A percentile compares a stretch with the other conserved stretches of the same genome.
phyloP scores from a whole-genome alignment of 2,329 filamentous ascomycete species.

The Epichloe festucae region DNA sequence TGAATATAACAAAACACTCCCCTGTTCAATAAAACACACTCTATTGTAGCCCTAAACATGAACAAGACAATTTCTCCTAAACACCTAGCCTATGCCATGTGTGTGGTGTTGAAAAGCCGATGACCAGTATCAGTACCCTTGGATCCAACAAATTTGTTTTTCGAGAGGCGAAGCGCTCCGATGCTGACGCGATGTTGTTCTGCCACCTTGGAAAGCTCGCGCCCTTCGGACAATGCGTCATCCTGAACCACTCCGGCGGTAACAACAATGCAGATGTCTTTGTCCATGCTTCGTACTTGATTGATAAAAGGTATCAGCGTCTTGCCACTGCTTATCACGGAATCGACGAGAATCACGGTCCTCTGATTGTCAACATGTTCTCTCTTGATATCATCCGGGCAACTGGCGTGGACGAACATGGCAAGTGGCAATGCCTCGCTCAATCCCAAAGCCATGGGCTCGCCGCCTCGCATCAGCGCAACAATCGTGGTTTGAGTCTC shows the following conservation, averaged over 20 bases:
- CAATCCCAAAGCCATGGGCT: constrained; percentile 47
- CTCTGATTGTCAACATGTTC: constrained; percentile 25
- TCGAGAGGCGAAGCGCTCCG: constrained; percentile 40
- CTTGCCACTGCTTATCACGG: constrained; percentile 45
- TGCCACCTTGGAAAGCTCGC: constrained; percentile 10
- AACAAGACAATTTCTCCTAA: no score
- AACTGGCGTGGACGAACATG: constrained; percentile 34
- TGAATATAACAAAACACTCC: no score
- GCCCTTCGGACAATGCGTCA: constrained; percentile 10
- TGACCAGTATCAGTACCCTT: constrained; percentile 45
- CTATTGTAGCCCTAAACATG: no score
- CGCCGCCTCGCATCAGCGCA: constrained; percentile 49
- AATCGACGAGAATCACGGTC: constrained; percentile 43
- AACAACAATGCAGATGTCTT: constrained; percentile 34
- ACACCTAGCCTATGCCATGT: constrained; percentile 18
- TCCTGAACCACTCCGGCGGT: constrained; percentile 42
- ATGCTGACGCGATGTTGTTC: constrained; percentile 20
- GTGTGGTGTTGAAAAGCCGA: constrained; percentile 44
- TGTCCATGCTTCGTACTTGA: constrained; percentile 28
- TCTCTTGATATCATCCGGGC: constrained; percentile 26
- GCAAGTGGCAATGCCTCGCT: constrained; percentile 37
- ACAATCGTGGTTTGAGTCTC: constrained; percentile 41
- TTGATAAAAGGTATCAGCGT: constrained; percentile 34
- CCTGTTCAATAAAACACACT: no score
- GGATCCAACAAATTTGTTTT: constrained; percentile 41